Evolutionary conservation across 306 rosid genomes (phyloP), one percentile per base, ranked within the genome.

Genomic region (Ziziphus jujuba): DNA sequence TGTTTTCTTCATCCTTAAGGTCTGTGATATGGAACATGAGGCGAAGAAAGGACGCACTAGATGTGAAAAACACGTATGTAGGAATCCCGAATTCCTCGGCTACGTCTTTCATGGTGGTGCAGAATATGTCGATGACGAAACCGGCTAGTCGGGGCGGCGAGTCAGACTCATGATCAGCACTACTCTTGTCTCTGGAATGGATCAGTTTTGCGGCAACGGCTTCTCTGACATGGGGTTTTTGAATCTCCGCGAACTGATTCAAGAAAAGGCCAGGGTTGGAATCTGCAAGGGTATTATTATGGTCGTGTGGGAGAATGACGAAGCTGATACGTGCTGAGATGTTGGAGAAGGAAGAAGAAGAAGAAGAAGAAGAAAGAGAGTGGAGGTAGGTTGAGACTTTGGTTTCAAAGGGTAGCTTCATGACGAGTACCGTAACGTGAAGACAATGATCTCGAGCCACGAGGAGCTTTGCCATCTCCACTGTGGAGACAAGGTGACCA

Each of bases 71-170:
- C 20, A 89, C 38, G 7, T 82, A 76, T 0, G 80, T 49, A 19
- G 90, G 90, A 50, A 82, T 80, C 3, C 59, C 63, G 13, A 89
- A 67, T 6, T 86, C 80, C 2, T 75, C 63, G 21, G 90, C 92
- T 0, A 82, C 79, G 15, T 89, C 88, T 6, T 67, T 74, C 83
- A 86, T 71, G 43, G 75, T 6, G 1, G 86, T 69, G 57, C 81
- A 89, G 66, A 84, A 78, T 88, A 86, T 79, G 83, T 89, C 92
- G 0, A 89, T 35, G 12, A 89, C 73, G 17, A 89, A 80, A 2
- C 85, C 92, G 11, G 81, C 82, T 6, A 87, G 79, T n/a, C 24
- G 15, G 3, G n/a, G n/a, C n/a, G 67, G 65, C 47, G 66, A 61
- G 66, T 59, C 15, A 14, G 59, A n/a, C 5, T 10, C 36, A 5